phyloP scores from a whole-genome alignment of 2,329 filamentous ascomycete species.

The Coleophoma eucalyptorum region DNA sequence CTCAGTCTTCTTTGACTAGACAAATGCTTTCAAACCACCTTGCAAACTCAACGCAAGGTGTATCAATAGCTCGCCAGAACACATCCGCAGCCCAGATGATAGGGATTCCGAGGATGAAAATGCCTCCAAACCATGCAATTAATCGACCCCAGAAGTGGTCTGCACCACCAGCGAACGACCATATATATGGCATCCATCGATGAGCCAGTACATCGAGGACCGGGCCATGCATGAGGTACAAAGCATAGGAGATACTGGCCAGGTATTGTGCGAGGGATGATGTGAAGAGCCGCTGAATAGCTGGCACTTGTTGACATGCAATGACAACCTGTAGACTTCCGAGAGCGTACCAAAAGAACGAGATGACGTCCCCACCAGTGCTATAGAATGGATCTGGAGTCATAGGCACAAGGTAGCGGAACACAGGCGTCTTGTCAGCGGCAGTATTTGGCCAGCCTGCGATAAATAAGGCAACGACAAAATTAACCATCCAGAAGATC shows the following conservation, averaged over 20 bases:
- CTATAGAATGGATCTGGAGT: constrained; percentile 32
- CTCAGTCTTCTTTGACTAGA: constrained; percentile 4
- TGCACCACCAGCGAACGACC: constrained; percentile 24
- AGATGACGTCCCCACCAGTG: constrained; percentile 23
- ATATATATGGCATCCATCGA: constrained; percentile 3
- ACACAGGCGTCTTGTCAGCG: constrained; percentile 2
- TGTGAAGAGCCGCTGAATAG: constrained; percentile 37
- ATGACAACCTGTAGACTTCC: constrained; percentile 3
- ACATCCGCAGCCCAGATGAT: constrained; percentile 47
- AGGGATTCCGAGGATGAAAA: constrained; percentile 34
- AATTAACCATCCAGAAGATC: constrained; percentile 5
- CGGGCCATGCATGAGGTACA: constrained; percentile 52
- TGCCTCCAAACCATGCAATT: constrained; percentile 29
- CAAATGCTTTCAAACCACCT: constrained; percentile 37
- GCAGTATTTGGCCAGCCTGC: constrained; percentile 5
- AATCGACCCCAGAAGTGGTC: constrained; percentile 27
- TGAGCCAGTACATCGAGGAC: constrained; percentile 28
- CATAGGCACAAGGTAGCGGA: constrained; percentile 13
- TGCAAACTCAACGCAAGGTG: constrained; percentile 40
- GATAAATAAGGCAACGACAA: constrained; percentile 3
- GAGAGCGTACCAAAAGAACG: constrained; percentile 7
- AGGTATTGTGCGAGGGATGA: constrained; percentile 45
- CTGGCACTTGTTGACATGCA: constrained; percentile 21
- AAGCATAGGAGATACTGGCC: constrained; percentile 47
- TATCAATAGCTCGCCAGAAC: constrained; percentile 52